These are phyloP conservation scores for Datura wrightii DNA, from an alignment of 257 asterid genomes.

Conservation along the genomic window DNA sequence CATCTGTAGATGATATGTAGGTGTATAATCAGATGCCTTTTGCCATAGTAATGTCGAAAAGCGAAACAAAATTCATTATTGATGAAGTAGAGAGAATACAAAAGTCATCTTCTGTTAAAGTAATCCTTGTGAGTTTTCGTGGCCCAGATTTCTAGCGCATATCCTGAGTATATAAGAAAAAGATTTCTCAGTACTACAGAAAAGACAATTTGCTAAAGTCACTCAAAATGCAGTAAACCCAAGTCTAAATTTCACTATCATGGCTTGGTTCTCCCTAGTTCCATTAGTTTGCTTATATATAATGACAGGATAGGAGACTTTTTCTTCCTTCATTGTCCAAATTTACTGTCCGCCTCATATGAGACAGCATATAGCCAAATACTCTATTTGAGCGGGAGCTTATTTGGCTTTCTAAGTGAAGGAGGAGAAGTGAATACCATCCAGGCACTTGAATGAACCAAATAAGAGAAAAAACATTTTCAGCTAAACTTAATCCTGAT, in stretches of 20 bases:
- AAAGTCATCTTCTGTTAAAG: neutral
- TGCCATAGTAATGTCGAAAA: neutral
- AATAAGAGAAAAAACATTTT: neutral
- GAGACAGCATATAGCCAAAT: neutral
- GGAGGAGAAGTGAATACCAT: conserved; percentile 4
- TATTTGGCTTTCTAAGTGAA: neutral
- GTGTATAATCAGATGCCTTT: neutral
- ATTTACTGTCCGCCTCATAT: neutral
- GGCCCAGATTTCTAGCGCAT: neutral
- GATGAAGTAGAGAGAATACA: conserved; percentile 10
- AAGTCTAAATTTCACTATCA: conserved; percentile 6
- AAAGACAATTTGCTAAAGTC: neutral
- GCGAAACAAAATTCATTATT: conserved; percentile 11
- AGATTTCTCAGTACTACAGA: neutral
- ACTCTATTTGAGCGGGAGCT: neutral
- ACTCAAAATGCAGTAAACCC: neutral
- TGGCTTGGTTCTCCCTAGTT: neutral
- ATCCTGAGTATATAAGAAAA: neutral
- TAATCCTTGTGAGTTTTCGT: neutral
- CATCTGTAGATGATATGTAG: conserved; percentile 6
- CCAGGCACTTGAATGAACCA: neutral
- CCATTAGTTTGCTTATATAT: conserved; percentile 13
- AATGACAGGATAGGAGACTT: neutral
- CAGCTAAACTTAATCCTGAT: neutral
- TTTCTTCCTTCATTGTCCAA: neutral